Evolutionary conservation across 495 filamentous ascomycete species (phyloP), one percentile per base, ranked within the genome.

Genomic region (Trichoderma erinaceum): DNA sequence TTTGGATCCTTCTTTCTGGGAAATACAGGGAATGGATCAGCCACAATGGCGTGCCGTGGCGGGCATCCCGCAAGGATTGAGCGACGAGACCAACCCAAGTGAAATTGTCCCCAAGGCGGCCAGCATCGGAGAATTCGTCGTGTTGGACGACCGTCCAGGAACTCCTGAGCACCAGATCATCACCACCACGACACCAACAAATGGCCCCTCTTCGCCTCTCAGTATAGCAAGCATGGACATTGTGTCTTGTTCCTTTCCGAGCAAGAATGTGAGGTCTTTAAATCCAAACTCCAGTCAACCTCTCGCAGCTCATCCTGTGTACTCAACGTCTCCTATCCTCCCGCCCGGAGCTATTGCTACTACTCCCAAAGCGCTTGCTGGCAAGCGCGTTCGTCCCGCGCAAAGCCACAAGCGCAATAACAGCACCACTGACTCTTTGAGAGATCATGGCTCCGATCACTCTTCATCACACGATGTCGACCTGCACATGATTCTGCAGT

Each of bases 201-300:
- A 78, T 67, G 74, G 75, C 63, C 78, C 77, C 25, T 71, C 78
- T 46, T 85, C 84, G 10, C 83, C 84, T 35, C 82, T 73, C 21
- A 86, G 84, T 71, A 78, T 82, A 41, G 75, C 78, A 16, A 86
- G 84, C 68, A 74, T 84, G 58, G 83, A 91, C 71, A 90, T 89
- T 38, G 79, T 91, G 0, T 97, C 92, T 3, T 97, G 93, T 75
- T 94, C 93, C 56, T 85, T 96, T 68, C 93, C 92, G 44, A 86
- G 86, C 3, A 90, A 85, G 75, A 82, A 77, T 1, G 74, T 82
- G 21, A 86, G 83, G 71, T 70, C 78, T 21, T 71, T 80, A 70
- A 70, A 79, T 71, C 50, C 84, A 70, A 68, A 74, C 75, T 68
- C 78, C 74, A 77, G 78, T 43, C 79, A 78, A 38, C 71, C 78